Evolutionary conservation across 2,329 filamentous ascomycete species (phyloP).

Genomic region (Teratosphaeria nubilosa): DNA sequence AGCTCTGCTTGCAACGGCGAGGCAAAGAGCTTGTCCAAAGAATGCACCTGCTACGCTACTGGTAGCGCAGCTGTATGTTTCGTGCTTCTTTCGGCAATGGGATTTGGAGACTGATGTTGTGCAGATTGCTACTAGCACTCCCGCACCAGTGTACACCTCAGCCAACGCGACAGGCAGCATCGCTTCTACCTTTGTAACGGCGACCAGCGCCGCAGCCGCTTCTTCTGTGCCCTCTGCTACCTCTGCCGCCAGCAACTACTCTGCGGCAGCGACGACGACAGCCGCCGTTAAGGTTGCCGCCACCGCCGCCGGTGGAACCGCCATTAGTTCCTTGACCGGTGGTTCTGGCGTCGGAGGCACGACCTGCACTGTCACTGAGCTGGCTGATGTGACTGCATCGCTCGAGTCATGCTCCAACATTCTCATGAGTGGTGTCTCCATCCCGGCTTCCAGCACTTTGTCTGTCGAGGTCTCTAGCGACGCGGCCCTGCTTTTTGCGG

Average conservation of each 20-base stretch:
- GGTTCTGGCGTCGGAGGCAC: neutral
- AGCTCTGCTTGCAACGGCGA: neutral
- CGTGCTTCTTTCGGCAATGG: neutral
- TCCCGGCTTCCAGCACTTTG: neutral
- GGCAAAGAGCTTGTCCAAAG: neutral
- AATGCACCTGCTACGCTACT: neutral
- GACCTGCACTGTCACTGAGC: neutral
- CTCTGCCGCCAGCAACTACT: neutral
- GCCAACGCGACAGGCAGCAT: neutral
- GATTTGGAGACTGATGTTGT: neutral
- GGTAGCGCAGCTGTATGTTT: neutral
- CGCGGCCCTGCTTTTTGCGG: slow-evolving; percentile 3
- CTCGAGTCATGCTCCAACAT: neutral
- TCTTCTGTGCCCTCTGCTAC: neutral
- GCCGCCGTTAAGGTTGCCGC: slow-evolving; percentile 30
- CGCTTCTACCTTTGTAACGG: neutral
- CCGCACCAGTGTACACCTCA: neutral
- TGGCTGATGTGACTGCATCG: neutral
- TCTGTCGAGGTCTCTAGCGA: neutral
- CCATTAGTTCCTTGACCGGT: neutral
- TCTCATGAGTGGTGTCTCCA: neutral
- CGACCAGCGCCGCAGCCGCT: neutral
- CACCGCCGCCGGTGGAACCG: slow-evolving; percentile 19
- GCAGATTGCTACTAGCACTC: neutral
- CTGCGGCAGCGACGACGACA: neutral